Evolutionary conservation across 225 moss, liverwort and hornwort species (phyloP).

Genomic region (Polytrichum formosum): DNA sequence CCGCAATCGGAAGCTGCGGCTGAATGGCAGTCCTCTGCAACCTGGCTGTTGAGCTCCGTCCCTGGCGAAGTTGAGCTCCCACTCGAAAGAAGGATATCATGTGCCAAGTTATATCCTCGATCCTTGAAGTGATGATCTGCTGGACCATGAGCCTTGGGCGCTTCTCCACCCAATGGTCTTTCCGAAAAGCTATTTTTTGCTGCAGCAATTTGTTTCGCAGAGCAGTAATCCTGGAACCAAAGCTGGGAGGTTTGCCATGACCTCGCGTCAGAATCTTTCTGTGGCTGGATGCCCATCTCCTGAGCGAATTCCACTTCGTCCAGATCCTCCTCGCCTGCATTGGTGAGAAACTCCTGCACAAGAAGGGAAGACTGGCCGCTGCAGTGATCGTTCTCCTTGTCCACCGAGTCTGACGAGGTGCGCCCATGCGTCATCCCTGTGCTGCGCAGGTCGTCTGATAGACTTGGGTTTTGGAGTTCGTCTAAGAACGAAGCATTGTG

Average conservation of each 20-base stretch:
- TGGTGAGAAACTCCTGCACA: constrained; percentile 33
- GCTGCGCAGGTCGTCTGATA: constrained; percentile 53
- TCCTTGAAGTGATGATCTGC: constrained; percentile 21
- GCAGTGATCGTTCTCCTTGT: constrained; percentile 26
- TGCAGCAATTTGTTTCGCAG: constrained; percentile 14
- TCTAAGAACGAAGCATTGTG: constrained; percentile 60
- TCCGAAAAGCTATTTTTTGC: constrained; percentile 20
- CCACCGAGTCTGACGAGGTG: constrained; percentile 32
- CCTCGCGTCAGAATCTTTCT: constrained; percentile 31
- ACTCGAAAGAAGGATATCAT: constrained; percentile 37
- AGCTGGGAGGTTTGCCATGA: constrained; percentile 36
- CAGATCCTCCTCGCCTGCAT: constrained; percentile 25
- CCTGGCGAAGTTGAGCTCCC: constrained; percentile 38
- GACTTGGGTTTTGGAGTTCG: constrained; percentile 47
- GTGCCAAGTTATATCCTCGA: constrained; percentile 25
- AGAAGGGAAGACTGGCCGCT: constrained; percentile 35
- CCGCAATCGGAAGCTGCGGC: constrained; percentile 44
- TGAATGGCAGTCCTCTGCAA: constrained; percentile 35
- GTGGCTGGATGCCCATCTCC: constrained; percentile 31
- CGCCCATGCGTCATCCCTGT: constrained; percentile 49
- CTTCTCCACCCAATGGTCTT: constrained; percentile 3
- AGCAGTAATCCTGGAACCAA: constrained; percentile 46
- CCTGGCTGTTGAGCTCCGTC: constrained; percentile 34
- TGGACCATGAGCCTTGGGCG: not conserved
- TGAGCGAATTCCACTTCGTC: constrained; percentile 25